Evolutionary conservation across 2,329 filamentous ascomycete species (phyloP).

Genomic region (Aspergillus vadensis): DNA sequence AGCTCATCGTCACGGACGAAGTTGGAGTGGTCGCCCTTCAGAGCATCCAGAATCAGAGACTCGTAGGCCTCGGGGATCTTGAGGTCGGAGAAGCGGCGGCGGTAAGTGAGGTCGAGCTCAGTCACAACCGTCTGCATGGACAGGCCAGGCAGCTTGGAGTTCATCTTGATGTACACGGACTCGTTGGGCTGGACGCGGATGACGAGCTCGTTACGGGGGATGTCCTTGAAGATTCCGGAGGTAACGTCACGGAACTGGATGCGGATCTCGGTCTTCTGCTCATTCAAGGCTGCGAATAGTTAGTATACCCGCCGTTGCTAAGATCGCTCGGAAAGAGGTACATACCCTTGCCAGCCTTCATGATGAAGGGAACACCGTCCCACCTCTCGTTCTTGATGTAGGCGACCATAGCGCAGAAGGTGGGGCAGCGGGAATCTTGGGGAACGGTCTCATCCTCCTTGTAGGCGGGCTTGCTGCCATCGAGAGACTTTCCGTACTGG

Average conservation of each 20-base stretch:
- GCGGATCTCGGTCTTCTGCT: slow-evolving; percentile 99
- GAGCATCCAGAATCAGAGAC: slow-evolving; percentile 91
- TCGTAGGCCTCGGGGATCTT: slow-evolving; percentile 99
- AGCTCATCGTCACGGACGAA: slow-evolving; percentile 97
- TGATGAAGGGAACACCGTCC: slow-evolving; percentile 98
- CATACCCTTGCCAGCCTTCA: slow-evolving; percentile 89
- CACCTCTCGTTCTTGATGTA: slow-evolving; percentile 99
- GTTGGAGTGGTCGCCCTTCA: slow-evolving; percentile 99
- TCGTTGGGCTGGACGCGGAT: slow-evolving; percentile 99
- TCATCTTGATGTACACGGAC: slow-evolving; percentile 99
- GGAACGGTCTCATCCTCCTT: slow-evolving; percentile 99
- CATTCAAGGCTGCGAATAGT: slow-evolving; percentile 71
- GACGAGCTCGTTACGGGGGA: slow-evolving; percentile 97
- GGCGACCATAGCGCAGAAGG: slow-evolving; percentile 94
- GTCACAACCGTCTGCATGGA: slow-evolving; percentile 99
- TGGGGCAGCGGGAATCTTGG: slow-evolving; percentile 95
- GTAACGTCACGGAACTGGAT: slow-evolving; percentile 99
- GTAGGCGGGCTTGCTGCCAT: slow-evolving; percentile 95
- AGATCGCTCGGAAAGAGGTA: not conserved
- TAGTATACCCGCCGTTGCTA: slow-evolving; percentile 13
- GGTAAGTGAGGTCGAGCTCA: slow-evolving; percentile 96
- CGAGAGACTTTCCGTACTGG: slow-evolving; percentile 94
- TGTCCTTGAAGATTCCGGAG: slow-evolving; percentile 99
- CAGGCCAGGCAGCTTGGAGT: slow-evolving; percentile 96
- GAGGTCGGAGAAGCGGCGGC: slow-evolving; percentile 95